phyloP scores from a whole-genome alignment of 352 stramenopile species.

The Phytophthora tubulina region DNA sequence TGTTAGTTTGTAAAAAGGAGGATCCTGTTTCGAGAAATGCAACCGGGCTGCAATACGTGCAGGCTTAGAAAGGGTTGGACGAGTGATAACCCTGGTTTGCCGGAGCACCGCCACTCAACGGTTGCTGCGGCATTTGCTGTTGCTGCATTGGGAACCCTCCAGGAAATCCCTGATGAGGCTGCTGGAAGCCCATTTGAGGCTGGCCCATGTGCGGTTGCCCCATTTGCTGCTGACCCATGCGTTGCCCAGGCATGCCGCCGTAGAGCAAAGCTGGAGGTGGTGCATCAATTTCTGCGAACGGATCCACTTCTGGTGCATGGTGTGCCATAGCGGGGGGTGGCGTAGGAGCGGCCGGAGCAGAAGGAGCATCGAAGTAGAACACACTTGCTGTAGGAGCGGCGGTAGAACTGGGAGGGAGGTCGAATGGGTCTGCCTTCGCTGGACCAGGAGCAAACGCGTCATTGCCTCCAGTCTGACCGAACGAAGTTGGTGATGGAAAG shows the following conservation, averaged over 20 bases:
- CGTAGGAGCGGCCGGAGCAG: constrained; percentile 1
- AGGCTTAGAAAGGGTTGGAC: constrained; percentile 37
- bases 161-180: constrained; percentile 37
- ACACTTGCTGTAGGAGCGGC: constrained; percentile 30
- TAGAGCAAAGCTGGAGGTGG: constrained; percentile 41
- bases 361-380: constrained; percentile 53
- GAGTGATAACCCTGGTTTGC: constrained; percentile 43
- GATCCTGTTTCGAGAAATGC: not conserved
- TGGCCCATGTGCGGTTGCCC: constrained; percentile 20
- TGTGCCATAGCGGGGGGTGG: constrained; percentile 23
- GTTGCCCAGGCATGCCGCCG: constrained; percentile 34
- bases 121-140: constrained; percentile 51
- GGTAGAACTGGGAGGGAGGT: constrained; percentile 41
- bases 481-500: constrained; percentile 58
- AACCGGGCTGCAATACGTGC: not conserved
- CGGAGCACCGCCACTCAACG: constrained; percentile 35
- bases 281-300: constrained; percentile 58
- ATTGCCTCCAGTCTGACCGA: constrained; percentile 2
- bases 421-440: constrained; percentile 42
- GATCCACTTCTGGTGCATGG: constrained; percentile 48
- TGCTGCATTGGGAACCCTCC: constrained; percentile 37
- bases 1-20: no score
- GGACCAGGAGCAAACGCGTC: constrained; percentile 25
- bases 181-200: constrained; percentile 13
- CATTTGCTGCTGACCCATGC: constrained; percentile 33